Conservation (phyloP, 2,329 filamentous ascomycete species). For the Corynespora cassiicola region DNA sequence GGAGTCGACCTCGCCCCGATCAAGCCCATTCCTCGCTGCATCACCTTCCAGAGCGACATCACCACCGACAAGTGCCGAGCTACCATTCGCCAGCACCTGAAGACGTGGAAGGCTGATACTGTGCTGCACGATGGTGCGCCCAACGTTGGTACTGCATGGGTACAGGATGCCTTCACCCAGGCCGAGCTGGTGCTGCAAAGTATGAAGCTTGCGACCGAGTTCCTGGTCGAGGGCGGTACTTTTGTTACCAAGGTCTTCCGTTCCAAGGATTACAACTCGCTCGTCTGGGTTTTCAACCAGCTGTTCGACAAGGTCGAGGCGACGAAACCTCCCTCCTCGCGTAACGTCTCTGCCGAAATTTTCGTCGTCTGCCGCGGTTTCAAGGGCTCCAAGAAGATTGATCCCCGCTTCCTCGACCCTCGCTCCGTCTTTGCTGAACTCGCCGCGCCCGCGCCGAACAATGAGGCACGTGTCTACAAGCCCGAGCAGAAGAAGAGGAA, state of each 20-base stretch:
- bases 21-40: constrained; percentile 91
- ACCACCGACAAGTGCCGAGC: constrained; percentile 95
- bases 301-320: constrained; percentile 94
- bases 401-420: constrained; percentile 90
- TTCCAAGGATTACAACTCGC: constrained; percentile 93
- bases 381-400: constrained; percentile 92
- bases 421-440: constrained; percentile 91
- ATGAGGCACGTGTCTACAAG: constrained; percentile 98
- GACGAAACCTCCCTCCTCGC: constrained; percentile 93
- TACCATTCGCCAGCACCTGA: constrained; percentile 86
- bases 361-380: constrained; percentile 96
- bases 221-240: constrained; percentile 76
- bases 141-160: constrained; percentile 97
- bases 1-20: constrained; percentile 95
- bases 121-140: constrained; percentile 97
- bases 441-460: constrained; percentile 84
- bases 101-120: constrained; percentile 94
- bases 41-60: constrained; percentile 97
- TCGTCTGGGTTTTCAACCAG: constrained; percentile 98
- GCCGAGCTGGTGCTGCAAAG: constrained; percentile 90
- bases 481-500: constrained; percentile 97
- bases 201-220: constrained; percentile 93
- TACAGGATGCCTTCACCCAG: constrained; percentile 97
- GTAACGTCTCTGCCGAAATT: constrained; percentile 97
- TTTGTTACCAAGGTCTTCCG: constrained; percentile 98